Base-by-base conservation (phyloP, 148 eudicot species). In the Rhododendron griersonianum region DNA sequence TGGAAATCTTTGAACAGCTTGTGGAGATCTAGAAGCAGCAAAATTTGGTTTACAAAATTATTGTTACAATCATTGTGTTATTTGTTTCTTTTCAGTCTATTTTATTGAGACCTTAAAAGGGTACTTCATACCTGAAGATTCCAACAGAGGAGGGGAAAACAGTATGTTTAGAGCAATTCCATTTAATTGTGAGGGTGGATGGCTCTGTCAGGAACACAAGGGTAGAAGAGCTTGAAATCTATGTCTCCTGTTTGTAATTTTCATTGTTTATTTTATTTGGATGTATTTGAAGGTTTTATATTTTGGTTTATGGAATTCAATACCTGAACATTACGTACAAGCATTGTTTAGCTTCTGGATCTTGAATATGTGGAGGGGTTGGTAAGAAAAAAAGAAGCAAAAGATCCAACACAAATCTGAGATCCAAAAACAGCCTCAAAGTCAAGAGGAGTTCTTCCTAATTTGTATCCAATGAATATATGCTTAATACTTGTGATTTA, bases 1-100 rank as follows among this genome's bases (percentile, higher is more conserved):
- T 93, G 90, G 82, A 90, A 55, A 86, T 84, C 76, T 91, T 93
- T 71, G 87, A 91, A 59, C 89, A 92, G 57, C 91, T 93, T 80
- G 84, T 86, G 90, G 50, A 89, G n/a, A 84, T 93, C 41, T 91
- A 87, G 78, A 23, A 59, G 19, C 14, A 21, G 35, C 45, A 81
- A 80, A 14, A 47, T 50, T 16, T 6, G 25, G 35, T 71, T 30
- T 15, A 30, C 76, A 71, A 13, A 33, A 5, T 41, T 28, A 47
- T 82, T 82, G 50, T 63, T 39, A 81, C 47, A 15, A 55, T 19
- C 59, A 37, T 55, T 9, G 44, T 82, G 19, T 41, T 35, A 39
- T 21, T 41, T 82, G 75, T 82, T 63, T 28, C 75, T 23, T 19
- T 39, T 61, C 51, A 41, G 21, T 81, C 67, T 30, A 51, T 51